Evolutionary conservation across 495 filamentous ascomycete genomes (phyloP), one percentile per base, ranked within the genome.

Genomic region (Recurvomyces mirabilis): DNA sequence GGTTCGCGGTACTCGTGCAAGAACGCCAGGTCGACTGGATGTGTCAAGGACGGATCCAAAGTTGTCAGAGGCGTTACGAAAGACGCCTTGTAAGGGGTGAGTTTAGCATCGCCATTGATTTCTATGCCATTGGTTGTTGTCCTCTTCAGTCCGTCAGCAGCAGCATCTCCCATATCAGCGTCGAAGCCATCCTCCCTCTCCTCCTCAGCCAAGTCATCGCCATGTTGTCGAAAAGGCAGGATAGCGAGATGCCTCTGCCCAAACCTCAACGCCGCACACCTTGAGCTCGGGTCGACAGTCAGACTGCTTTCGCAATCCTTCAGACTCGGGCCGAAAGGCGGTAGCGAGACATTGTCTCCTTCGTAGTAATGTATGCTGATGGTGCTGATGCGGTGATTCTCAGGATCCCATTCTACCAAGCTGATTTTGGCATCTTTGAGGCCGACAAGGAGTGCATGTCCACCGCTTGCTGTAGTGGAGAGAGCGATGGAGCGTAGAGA

Each of bases 341-440:
- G 81, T 23, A 75, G 72, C 44, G 74, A 73, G 47, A 87, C 67
- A 54, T 94, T 87, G 56, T 95, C 88, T 59, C 87, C 77, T 60
- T 99, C 91, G 60, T 96, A 99, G 66, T 88, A 94, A 66, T 99
- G 91, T 52, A 99, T 87, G 21, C 87, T 94, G 44, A 88, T 76
- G 12, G 91, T 99, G 21, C 75, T 75, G 40, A 96, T 75, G 19
- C 73, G 71, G 58, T 84, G 68, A 29, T 73, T 73, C 53, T 82
- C 79, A 15, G 84, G 77, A 60, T 99, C 84, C 91, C 91, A 99
- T 68, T 94, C 86, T 40, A 95, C 75, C 66, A 96, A 67, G 60
- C 82, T 87, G 46, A 95, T 69, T 62, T 91, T 94, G 20, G 91
- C 93, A 68, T 96, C 87, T 51, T 79, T 78, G 55, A 88, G 77